phyloP scores from a whole-genome alignment of 176 grass and related monocot genomes.

The Ensete ventricosum region DNA sequence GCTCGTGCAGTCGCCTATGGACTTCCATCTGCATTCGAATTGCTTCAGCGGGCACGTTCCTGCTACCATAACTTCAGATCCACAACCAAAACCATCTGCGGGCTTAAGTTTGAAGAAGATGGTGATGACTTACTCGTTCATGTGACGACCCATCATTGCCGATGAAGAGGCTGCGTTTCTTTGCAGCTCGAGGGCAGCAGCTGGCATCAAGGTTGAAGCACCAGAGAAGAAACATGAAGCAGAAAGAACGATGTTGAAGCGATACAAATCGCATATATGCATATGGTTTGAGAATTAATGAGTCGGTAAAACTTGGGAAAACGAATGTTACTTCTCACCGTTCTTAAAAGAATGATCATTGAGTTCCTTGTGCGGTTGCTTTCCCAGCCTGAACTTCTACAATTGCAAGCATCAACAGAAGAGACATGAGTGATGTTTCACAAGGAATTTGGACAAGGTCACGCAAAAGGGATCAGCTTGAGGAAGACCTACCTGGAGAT shows the following conservation, averaged over 20 bases:
- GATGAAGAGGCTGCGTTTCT: slow-evolving; percentile 22
- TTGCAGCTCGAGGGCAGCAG: slow-evolving; percentile 12
- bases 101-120: too few species aligned
- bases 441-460: too few species aligned
- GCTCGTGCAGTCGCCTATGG: slow-evolving; percentile 87
- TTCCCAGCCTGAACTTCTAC: slow-evolving; percentile 25
- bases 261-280: too few species aligned
- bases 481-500: slow-evolving; percentile 61
- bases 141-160: slow-evolving; percentile 15
- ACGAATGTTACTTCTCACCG: slow-evolving; percentile 1
- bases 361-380: slow-evolving; percentile 28
- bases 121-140: slow-evolving; percentile 20
- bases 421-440: too few species aligned
- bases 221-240: too few species aligned
- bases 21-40: slow-evolving; percentile 96
- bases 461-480: too few species aligned
- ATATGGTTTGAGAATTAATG: neutral
- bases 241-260: too few species aligned
- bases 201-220: neutral
- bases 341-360: slow-evolving; percentile 22
- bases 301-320: neutral
- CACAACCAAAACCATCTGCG: too few species aligned
- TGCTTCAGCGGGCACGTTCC: slow-evolving; percentile 67
- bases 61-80: slow-evolving; percentile 30
- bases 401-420: too few species aligned